These are phyloP conservation scores for Comarum palustre DNA, from an alignment of 306 rosid genomes.

Conservation along the genomic window DNA sequence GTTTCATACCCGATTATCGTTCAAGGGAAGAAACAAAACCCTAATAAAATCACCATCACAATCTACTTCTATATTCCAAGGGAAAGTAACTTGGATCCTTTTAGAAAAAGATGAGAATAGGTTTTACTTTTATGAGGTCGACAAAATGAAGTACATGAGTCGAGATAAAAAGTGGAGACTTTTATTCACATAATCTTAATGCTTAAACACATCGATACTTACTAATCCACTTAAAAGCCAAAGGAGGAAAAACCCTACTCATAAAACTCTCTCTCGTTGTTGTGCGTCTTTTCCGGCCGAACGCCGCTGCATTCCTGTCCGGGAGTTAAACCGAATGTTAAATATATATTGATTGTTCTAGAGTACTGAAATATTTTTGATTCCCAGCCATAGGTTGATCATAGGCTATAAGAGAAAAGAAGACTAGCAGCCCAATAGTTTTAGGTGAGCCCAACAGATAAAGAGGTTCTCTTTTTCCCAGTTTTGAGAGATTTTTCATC, in stretches of 20 bases:
- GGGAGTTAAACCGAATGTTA: background rate
- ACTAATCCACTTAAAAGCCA: too few species aligned
- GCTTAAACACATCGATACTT: too few species aligned
- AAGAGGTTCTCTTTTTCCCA: slow-evolving; percentile 42
- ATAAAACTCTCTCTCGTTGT: too few species aligned
- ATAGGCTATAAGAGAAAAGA: background rate
- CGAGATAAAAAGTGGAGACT: too few species aligned
- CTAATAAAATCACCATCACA: background rate
- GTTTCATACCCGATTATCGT: too few species aligned
- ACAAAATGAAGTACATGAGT: too few species aligned
- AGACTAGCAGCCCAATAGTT: slow-evolving; percentile 58
- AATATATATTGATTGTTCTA: background rate
- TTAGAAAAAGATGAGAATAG: background rate
- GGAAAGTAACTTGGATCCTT: background rate
- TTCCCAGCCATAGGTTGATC: background rate
- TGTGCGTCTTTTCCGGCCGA: too few species aligned
- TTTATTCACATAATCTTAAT: too few species aligned
- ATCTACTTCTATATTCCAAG: background rate
- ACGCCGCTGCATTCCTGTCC: too few species aligned
- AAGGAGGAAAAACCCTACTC: too few species aligned
- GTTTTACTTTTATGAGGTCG: background rate
- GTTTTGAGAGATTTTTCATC: slow-evolving; percentile 42
- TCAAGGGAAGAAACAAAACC: background rate
- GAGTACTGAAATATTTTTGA: background rate
- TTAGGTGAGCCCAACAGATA: slow-evolving; percentile 57